These are phyloP conservation scores for Globisporangium nagaii DNA, from an alignment of 352 stramenopile species.

Conservation along the genomic window DNA sequence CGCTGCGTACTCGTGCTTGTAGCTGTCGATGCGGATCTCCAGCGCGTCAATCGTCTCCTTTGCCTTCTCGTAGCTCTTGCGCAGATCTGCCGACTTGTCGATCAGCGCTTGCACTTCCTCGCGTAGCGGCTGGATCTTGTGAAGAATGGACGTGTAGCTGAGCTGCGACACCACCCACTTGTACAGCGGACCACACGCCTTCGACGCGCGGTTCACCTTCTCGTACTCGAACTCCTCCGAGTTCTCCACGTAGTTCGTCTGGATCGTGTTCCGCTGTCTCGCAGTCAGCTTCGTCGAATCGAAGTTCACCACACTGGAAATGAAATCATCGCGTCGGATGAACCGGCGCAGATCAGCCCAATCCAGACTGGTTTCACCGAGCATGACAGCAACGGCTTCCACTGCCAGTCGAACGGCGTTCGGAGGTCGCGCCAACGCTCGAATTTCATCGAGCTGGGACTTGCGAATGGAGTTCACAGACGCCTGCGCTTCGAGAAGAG, in stretches of 20 bases:
- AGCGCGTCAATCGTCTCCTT: constrained; percentile 93
- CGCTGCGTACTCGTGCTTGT: constrained; percentile 98
- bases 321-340: constrained; percentile 98
- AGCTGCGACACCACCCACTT: constrained; percentile 99
- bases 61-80: constrained; percentile 89
- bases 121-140: constrained; percentile 97
- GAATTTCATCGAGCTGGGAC: constrained; percentile 98
- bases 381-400: constrained; percentile 97
- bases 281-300: constrained; percentile 95
- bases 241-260: constrained; percentile 95
- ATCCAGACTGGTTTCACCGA: constrained; percentile 94
- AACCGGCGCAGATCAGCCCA: constrained; percentile 98
- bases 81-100: constrained; percentile 90
- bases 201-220: constrained; percentile 91
- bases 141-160: constrained; percentile 97
- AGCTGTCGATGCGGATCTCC: constrained; percentile 95
- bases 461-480: constrained; percentile 99
- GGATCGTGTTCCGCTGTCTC: constrained; percentile 93
- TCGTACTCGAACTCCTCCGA: constrained; percentile 88
- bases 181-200: constrained; percentile 98
- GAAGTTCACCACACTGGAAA: constrained; percentile 99
- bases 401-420: constrained; percentile 96
- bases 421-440: constrained; percentile 93
- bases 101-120: constrained; percentile 98
- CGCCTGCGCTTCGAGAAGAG: constrained; percentile 94